phyloP scores from a whole-genome alignment of 2,329 filamentous ascomycete species.

The Pseudopyrenochaeta lycopersici region DNA sequence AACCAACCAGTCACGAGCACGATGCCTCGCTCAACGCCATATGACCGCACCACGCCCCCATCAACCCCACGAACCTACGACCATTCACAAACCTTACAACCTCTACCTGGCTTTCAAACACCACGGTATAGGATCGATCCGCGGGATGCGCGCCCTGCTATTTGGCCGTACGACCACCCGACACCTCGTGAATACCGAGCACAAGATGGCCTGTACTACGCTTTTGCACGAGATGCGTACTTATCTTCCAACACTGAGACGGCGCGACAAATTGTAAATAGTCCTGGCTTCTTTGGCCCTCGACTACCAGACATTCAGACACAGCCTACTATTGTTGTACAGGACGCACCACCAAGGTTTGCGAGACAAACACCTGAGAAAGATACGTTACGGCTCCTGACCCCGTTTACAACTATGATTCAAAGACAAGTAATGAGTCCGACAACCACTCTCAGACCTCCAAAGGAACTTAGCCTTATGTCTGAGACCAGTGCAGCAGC shows the following conservation, averaged over 20 bases:
- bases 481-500: background rate
- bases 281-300: background rate
- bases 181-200: conserved; percentile 16
- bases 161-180: conserved; percentile 13
- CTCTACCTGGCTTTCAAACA: background rate
- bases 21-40: conserved; percentile 11
- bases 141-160: conserved; percentile 5
- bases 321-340: background rate
- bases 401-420: background rate
- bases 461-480: background rate
- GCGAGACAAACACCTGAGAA: background rate
- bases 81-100: conserved; percentile 1
- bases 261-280: background rate
- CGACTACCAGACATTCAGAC: background rate
- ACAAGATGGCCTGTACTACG: conserved; percentile 20
- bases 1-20: conserved; percentile 17
- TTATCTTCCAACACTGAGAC: conserved; percentile 1
- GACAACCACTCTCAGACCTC: background rate
- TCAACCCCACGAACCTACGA: conserved; percentile 1
- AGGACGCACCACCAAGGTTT: background rate
- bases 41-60: conserved; percentile 21
- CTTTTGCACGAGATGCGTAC: conserved; percentile 13
- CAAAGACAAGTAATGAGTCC: background rate
- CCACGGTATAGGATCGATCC: background rate
- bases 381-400: background rate